These are phyloP conservation scores for Apostasia shenzhenica DNA, from an alignment of 106 monocot species.

Conservation along the genomic window DNA sequence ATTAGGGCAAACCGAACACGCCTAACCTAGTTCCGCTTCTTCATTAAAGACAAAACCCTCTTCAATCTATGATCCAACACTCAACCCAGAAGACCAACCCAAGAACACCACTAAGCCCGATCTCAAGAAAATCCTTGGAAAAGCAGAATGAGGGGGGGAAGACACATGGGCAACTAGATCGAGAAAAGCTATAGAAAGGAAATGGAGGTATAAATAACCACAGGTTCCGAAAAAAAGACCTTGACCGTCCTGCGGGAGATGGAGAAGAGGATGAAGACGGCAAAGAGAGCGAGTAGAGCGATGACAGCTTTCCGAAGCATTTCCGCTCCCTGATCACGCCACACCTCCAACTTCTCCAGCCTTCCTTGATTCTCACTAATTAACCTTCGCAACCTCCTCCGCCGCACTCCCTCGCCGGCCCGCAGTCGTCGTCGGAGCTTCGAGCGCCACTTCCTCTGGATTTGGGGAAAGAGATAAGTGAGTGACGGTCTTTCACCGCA, in stretches of 20 bases:
- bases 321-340: neutral
- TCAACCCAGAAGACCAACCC: neutral
- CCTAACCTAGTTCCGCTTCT: neutral
- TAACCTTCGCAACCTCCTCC: neutral
- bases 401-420: neutral
- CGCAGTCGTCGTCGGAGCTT: neutral
- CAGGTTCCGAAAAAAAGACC: neutral
- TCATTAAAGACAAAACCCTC: neutral
- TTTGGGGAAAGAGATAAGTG: too few species aligned
- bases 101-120: too few species aligned
- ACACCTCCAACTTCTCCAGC: neutral
- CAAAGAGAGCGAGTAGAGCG: neutral
- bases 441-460: neutral
- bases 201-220: neutral
- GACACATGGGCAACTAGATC: too few species aligned
- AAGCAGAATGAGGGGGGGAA: too few species aligned
- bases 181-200: neutral
- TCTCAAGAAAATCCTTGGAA: neutral
- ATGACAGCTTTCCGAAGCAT: slow-evolving; percentile 8
- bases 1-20: neutral
- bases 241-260: slow-evolving; percentile 1
- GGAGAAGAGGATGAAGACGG: neutral
- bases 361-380: neutral
- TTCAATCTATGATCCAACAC: neutral
- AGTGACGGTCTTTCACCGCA: too few species aligned